Evolutionary conservation across 1,139 yeast genomes (phyloP), one percentile per base, ranked within the genome.

Genomic region (Diutina scorzettiae): DNA sequence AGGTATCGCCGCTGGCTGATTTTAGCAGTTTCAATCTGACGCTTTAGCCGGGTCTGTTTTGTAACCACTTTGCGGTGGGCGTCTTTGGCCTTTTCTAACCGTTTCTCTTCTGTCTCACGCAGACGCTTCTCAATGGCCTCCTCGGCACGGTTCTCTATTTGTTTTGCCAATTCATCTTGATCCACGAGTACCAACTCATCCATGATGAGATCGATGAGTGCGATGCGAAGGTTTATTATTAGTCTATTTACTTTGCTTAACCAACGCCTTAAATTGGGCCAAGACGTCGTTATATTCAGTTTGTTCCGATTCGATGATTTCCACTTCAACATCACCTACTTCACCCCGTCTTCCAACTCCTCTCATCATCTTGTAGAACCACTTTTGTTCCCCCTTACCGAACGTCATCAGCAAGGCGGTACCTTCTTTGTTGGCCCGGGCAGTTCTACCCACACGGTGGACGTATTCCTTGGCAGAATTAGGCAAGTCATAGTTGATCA

Each of bases 401-500:
- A 79, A 70, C 19, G 79, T 68, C 34, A 87, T 57, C 44, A 75
- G 81, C 54, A 77, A 73, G 0, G 95, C 95, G 42, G 68, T 65
- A 54, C 99, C 99, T 0, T 51, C 42, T 41, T 79, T 73, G 44
- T 82, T 80, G 1, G 97, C 98, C 61, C 98, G 77, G 1, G 97
- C 97, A 0, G 97, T 89, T 65, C 98, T 78, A 37, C 98, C 98
- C 29, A 89, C 91, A 51, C 98, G 73, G 59, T 91, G 99, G 27
- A 91, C 85, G 52, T 91, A 93, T 53, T 91, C 98, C 49, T 93
- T 79, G 0, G 91, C 73, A 0, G 95, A 83, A 40, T 78, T 73
- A 7, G 98, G 98, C 44, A 87, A 63, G 53, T 93, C 98, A 57
- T 91, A 91, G 58, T 91, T 93, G 43, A 91, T 62, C 12, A 91